phyloP scores from a whole-genome alignment of 495 filamentous ascomycete species.

The Xylaria acuta region DNA sequence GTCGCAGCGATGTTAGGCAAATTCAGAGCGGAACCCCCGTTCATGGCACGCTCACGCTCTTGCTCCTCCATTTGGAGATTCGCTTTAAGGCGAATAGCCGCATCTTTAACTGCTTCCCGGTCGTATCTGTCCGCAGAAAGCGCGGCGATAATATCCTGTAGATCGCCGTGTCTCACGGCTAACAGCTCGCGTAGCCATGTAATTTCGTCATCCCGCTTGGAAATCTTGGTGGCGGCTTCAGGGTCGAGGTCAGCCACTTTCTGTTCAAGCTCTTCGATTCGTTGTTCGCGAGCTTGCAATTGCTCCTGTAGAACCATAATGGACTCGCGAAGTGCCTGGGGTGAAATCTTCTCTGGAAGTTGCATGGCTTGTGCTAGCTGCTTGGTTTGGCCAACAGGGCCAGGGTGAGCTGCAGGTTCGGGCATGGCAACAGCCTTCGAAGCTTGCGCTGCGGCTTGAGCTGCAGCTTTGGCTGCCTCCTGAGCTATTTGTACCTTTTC shows the following conservation, averaged over 20 bases:
- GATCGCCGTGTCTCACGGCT: slow-evolving; percentile 85
- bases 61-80: slow-evolving; percentile 98
- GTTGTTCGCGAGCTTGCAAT: slow-evolving; percentile 87
- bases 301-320: slow-evolving; percentile 96
- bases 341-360: slow-evolving; percentile 83
- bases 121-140: slow-evolving; percentile 77
- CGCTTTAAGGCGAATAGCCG: slow-evolving; percentile 88
- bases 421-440: slow-evolving; percentile 68
- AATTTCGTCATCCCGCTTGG: slow-evolving; percentile 91
- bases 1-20: slow-evolving; percentile 60
- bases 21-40: slow-evolving; percentile 60
- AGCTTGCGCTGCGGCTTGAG: slow-evolving; percentile 80
- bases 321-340: slow-evolving; percentile 92
- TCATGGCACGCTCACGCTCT: slow-evolving; percentile 75
- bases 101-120: slow-evolving; percentile 77
- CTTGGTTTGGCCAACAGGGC: slow-evolving; percentile 48
- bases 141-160: slow-evolving; percentile 87
- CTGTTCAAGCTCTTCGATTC: slow-evolving; percentile 85
- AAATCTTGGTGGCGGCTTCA: slow-evolving; percentile 78
- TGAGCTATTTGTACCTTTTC: slow-evolving; percentile 91
- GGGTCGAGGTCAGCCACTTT: slow-evolving; percentile 69
- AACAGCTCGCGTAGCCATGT: slow-evolving; percentile 93
- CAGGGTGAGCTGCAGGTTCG: slow-evolving; percentile 38
- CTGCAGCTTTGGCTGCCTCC: slow-evolving; percentile 87
- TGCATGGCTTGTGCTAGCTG: slow-evolving; percentile 58